phyloP scores from a whole-genome alignment of 352 stramenopile species.

The Phytophthora quininea region DNA sequence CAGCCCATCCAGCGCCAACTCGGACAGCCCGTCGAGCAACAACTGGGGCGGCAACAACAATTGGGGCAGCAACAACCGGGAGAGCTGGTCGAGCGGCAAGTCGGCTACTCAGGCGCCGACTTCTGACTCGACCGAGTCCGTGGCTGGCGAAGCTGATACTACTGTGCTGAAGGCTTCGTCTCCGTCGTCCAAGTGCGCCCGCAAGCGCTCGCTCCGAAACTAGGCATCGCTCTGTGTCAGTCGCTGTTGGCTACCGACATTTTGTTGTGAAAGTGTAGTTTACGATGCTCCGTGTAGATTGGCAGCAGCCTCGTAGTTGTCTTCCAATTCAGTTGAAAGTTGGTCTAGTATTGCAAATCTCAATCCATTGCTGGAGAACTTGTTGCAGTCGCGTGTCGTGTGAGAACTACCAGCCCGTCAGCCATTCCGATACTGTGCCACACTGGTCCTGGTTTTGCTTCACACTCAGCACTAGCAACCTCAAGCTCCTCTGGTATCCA shows the following conservation, averaged over 20 bases:
- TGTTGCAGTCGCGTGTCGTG: constrained; percentile 11
- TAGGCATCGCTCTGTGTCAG: too few species aligned
- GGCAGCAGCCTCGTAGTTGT: too few species aligned
- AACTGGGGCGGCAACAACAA: too few species aligned
- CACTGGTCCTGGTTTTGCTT: constrained; percentile 6
- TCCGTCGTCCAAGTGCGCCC: constrained; percentile 26
- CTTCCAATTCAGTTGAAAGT: too few species aligned
- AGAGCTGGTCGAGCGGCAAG: not conserved
- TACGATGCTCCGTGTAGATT: too few species aligned
- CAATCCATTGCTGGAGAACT: not conserved
- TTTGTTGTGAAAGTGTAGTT: too few species aligned
- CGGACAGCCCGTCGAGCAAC: too few species aligned
- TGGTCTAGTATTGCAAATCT: too few species aligned
- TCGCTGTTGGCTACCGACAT: too few species aligned
- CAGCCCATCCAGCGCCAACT: too few species aligned
- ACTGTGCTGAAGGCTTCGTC: not conserved
- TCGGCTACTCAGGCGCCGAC: constrained; percentile 9
- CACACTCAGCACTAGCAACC: not conserved
- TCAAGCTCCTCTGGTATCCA: constrained; percentile 33
- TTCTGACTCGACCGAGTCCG: constrained; percentile 8
- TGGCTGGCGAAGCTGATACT: constrained; percentile 21
- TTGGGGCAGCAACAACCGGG: too few species aligned
- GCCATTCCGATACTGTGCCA: constrained; percentile 58
- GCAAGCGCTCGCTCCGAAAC: too few species aligned
- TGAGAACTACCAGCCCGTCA: constrained; percentile 50